Evolutionary conservation across 345 rosid species (phyloP).

Genomic region (Reutealis trisperma): DNA sequence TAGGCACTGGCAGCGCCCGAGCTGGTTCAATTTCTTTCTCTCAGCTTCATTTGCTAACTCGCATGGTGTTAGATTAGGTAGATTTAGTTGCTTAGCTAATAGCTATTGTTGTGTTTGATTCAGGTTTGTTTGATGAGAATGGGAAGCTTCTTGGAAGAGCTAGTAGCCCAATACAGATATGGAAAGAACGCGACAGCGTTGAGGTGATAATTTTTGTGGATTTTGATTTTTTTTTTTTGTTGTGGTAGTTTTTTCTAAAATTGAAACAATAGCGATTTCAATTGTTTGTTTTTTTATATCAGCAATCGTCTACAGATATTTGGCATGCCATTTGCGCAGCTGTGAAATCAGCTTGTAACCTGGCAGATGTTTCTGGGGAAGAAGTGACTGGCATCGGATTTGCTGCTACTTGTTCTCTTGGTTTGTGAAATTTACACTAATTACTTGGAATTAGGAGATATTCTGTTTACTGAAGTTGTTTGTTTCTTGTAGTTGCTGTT

Average conservation of each 20-base stretch:
- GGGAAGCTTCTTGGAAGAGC: conserved; percentile 87
- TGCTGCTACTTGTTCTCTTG: conserved; percentile 97
- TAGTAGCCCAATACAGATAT: conserved; percentile 91
- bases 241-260: background rate
- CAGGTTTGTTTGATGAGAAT: conserved; percentile 78
- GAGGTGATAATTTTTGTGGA: conserved; percentile 49
- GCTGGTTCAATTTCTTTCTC: conserved; percentile 52
- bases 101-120: conserved; percentile 9
- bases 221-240: background rate
- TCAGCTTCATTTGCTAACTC: background rate
- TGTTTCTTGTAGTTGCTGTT: conserved; percentile 68
- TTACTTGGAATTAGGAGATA: background rate
- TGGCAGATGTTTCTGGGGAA: conserved; percentile 63
- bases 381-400: conserved; percentile 80
- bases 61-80: background rate
- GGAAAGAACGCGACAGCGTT: conserved; percentile 83
- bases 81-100: background rate
- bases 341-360: conserved; percentile 70
- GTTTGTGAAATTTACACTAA: conserved; percentile 39
- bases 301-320: conserved; percentile 99
- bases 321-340: conserved; percentile 98
- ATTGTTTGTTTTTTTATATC: conserved; percentile 18
- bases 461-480: background rate
- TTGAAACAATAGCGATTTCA: background rate
- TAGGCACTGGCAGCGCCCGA: conserved; percentile 97